Conservation (phyloP, 768 basidiomycete genomes). For the Amanita brunnescens region DNA sequence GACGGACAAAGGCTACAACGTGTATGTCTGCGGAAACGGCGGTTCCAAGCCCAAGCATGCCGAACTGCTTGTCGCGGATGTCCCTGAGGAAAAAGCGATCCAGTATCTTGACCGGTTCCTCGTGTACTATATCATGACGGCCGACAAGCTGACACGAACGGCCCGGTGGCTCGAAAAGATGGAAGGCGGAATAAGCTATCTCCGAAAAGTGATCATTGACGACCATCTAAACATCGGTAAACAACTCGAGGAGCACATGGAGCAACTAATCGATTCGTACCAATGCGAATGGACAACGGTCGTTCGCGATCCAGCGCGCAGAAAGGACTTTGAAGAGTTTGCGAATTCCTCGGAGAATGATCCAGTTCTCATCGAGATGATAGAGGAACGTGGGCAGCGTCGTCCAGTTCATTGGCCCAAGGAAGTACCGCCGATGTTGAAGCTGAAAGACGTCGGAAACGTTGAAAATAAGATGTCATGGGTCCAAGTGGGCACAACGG, state of each 20-base stretch:
- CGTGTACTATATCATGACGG: slow-evolving; percentile 63
- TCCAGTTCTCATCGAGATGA: slow-evolving; percentile 34
- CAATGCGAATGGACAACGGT: slow-evolving; percentile 64
- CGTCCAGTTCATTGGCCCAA: slow-evolving; percentile 67
- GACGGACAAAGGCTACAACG: slow-evolving; percentile 76
- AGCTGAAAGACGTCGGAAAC: slow-evolving; percentile 36
- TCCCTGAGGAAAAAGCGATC: slow-evolving; percentile 50
- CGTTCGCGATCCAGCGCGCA: slow-evolving; percentile 28
- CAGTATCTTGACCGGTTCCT: slow-evolving; percentile 58
- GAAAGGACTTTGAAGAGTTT: slow-evolving; percentile 26
- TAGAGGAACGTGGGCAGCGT: slow-evolving; percentile 51
- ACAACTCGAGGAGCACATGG: slow-evolving; percentile 61
- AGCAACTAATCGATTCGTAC: slow-evolving; percentile 54
- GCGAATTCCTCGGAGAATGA: slow-evolving; percentile 49
- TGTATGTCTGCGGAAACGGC: slow-evolving; percentile 68
- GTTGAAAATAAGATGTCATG: slow-evolving; percentile 6
- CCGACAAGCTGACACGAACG: slow-evolving; percentile 63
- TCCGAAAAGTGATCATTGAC: slow-evolving; percentile 55
- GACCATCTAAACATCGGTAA: slow-evolving; percentile 67
- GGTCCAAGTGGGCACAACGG: slow-evolving; percentile 12
- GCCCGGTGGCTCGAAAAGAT: slow-evolving; percentile 67
- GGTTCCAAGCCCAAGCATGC: slow-evolving; percentile 55
- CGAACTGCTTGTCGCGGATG: slow-evolving; percentile 55
- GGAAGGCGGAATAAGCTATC: slow-evolving; percentile 61
- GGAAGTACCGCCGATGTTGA: slow-evolving; percentile 31